phyloP scores from a whole-genome alignment of 805 yeast species.

The Yamadazyma tumulicola region DNA sequence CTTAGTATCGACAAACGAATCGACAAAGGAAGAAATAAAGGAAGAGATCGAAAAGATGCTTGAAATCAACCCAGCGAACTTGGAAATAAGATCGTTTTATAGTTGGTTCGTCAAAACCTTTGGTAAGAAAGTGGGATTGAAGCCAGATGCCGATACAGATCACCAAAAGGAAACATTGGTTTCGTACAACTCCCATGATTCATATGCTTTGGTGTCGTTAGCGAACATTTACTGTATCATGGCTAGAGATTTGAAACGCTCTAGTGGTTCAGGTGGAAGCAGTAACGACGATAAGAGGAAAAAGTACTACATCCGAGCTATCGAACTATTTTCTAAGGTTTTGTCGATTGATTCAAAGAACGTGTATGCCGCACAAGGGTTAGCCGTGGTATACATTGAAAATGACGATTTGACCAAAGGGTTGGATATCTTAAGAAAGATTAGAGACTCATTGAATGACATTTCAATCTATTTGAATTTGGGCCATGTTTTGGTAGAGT shows the following conservation, averaged over 20 bases:
- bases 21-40: conserved; percentile 44
- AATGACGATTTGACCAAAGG: conserved; percentile 72
- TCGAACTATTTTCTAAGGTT: conserved; percentile 87
- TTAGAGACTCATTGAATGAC: conserved; percentile 85
- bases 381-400: conserved; percentile 90
- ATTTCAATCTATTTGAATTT: conserved; percentile 78
- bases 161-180: conserved; percentile 85
- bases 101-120: conserved; percentile 80
- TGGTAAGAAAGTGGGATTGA: conserved; percentile 47
- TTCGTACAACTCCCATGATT: conserved; percentile 80
- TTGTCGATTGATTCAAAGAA: conserved; percentile 77
- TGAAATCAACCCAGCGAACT: conserved; percentile 50
- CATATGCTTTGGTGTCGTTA: conserved; percentile 82
- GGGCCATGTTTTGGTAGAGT: conserved; percentile 83
- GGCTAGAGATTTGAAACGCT: conserved; percentile 69
- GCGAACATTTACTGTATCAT: conserved; percentile 82
- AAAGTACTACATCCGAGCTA: conserved; percentile 82
- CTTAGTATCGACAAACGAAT: conserved; percentile 39
- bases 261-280: conserved; percentile 7
- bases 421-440: conserved; percentile 79
- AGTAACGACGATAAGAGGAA: conserved; percentile 53
- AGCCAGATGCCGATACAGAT: conserved; percentile 60
- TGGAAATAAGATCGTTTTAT: conserved; percentile 86
- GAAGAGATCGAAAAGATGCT: conserved; percentile 56
- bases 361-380: conserved; percentile 96